phyloP scores from a whole-genome alignment of 495 filamentous ascomycete genomes.

The Podospora pseudoanserina region DNA sequence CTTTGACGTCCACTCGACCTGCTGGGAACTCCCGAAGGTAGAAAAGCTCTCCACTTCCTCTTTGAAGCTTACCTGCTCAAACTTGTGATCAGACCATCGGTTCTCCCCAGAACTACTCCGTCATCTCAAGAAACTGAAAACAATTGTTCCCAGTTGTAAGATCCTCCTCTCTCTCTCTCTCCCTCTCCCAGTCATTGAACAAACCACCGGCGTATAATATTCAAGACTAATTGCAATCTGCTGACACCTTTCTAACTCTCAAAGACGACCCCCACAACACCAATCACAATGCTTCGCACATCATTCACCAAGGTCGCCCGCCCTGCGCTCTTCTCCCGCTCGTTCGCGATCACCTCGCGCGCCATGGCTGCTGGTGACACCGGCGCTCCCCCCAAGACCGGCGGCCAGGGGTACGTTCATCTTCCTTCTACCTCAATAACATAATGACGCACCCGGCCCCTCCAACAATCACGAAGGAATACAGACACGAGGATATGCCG shows the following conservation, averaged over 20 bases:
- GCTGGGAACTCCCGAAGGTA: constrained; percentile 5
- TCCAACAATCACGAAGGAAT: not conserved
- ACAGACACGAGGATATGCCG: not conserved
- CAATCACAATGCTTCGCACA: constrained; percentile 61
- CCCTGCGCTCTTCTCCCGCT: constrained; percentile 45
- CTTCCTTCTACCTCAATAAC: not conserved
- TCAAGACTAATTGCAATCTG: not conserved
- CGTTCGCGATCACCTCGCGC: constrained; percentile 61
- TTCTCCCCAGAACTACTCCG: not conserved
- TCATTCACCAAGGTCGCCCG: constrained; percentile 55
- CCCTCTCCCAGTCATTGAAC: too few relatives aligned
- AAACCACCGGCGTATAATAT: not conserved
- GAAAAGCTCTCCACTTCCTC: constrained; percentile 7
- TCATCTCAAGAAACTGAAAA: not conserved
- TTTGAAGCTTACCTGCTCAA: not conserved
- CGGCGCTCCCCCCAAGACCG: constrained; percentile 54
- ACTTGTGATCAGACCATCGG: constrained; percentile 4
- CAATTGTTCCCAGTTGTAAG: not conserved
- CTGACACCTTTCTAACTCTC: not conserved
- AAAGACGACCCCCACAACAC: constrained; percentile 10
- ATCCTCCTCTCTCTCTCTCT: not conserved
- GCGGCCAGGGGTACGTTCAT: constrained; percentile 42
- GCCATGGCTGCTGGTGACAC: constrained; percentile 67
- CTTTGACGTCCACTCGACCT: constrained; percentile 16
- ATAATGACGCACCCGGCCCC: not conserved